Conservation (phyloP, 2,329 filamentous ascomycete species). For the Penicillium paneum region DNA sequence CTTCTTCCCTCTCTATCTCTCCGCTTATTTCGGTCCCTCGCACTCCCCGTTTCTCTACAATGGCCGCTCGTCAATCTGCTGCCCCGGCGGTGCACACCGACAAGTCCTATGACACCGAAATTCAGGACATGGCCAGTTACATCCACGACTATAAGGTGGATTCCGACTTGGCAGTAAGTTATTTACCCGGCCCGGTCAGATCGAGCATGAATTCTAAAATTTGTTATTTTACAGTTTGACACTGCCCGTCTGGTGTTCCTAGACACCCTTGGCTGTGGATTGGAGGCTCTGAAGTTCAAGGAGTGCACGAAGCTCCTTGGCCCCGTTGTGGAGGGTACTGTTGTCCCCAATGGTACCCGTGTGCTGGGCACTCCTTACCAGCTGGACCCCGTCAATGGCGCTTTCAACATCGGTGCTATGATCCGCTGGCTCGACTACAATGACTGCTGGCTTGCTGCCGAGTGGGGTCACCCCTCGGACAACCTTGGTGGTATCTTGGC, state of each 20-base stretch:
- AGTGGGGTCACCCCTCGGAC: constrained; percentile 98
- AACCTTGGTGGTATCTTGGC: constrained; percentile 96
- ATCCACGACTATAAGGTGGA: constrained; percentile 88
- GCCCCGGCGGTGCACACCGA: constrained; percentile 35
- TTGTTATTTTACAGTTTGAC: constrained; percentile 58
- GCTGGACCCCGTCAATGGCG: constrained; percentile 90
- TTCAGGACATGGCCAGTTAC: constrained; percentile 91
- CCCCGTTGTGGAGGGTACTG: constrained; percentile 82
- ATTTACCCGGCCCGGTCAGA: not conserved
- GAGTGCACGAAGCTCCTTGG: constrained; percentile 94
- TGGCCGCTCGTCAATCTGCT: constrained; percentile 40
- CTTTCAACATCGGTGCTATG: constrained; percentile 99
- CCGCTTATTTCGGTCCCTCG: constrained; percentile 18
- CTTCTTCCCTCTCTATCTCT: constrained; percentile 23
- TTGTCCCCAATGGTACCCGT: constrained; percentile 86
- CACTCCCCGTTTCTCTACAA: constrained; percentile 42
- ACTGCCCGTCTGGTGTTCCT: constrained; percentile 95
- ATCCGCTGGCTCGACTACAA: constrained; percentile 99
- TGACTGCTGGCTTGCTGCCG: constrained; percentile 97
- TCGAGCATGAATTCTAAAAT: not conserved
- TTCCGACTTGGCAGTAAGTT: constrained; percentile 86
- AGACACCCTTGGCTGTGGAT: constrained; percentile 93
- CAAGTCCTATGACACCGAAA: constrained; percentile 80
- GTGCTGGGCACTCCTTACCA: constrained; percentile 91
- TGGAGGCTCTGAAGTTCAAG: constrained; percentile 92